Base-by-base conservation (phyloP, 495 filamentous ascomycete species). In the Aspergillus funiculosus region DNA sequence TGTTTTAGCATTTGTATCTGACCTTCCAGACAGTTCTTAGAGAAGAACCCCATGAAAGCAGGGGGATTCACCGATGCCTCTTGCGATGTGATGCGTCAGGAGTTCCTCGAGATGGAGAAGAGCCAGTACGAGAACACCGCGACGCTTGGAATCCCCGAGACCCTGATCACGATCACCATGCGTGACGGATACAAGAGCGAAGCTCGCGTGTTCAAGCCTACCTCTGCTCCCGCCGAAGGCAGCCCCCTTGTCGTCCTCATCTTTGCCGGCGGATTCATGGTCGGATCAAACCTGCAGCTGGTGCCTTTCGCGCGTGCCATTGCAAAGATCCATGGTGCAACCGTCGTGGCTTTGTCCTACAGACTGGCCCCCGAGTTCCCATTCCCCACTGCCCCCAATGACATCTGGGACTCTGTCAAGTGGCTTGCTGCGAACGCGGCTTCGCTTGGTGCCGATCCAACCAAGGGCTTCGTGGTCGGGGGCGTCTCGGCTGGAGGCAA, bases 381-480 rank as follows among this genome's bases (percentile, higher is more conserved):
- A 1, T 57, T 50, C 40, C 54, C 54, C 10, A 48, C 54, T 3
- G 39, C 50, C 1, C 20, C 34, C 5, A 18, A 53, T 19, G 54
- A 57, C 30, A 37, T 37, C 15, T 53, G 50, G 50, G 54, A 57
- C 47, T 26, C 50, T 1, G 8, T 57, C 14, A 38, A 42, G 10
- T 57, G 54, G 54, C 19, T 52, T 14, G 45, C 50, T 6, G 24
- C 14, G 22, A 49, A 57, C 39, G 54, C 50, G 15, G 7, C 40
- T 3, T 14, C 40, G 2, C 20, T 57, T 14, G 49, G 49, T 10
- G 54, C 45, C 4, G 36, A 53, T 18, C 50, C 32, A 1, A 14
- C 24, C 20, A 10, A 17, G 10, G 54, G 54, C 4, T 57, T 57
- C 25, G 34, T 57, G 1, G 19, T 57, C 13, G 54, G 50, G 11